Base-by-base conservation (phyloP, 176 grass and related monocot genomes). In the Oryza glumipatula region DNA sequence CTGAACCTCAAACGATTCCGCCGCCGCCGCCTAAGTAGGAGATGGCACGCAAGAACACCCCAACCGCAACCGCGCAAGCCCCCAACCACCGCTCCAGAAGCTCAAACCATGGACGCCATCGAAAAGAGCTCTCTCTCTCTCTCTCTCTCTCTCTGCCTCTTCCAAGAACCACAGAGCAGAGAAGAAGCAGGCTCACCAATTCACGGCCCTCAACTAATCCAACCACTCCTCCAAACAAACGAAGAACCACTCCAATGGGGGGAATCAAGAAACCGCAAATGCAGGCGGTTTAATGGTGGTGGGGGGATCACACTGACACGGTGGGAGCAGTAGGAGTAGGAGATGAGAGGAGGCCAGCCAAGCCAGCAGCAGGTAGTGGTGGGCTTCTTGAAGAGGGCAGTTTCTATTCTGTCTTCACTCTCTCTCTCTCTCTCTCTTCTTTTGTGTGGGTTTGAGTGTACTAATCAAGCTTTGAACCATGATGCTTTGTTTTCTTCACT, bases 381-480 rank as follows among this genome's bases (percentile, higher is more conserved):
- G 74, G 74, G 54, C 19, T 17, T 30, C 68, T 60, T 82, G 76
- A 82, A 79, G 86, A 69, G 70, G 72, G 79, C 73, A 97, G 80
- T 88, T 97, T 94, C 89, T 88, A 91, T 86, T 89, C 72, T 91
- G 89, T 92, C 89, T 75, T 83, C 60, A 51, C 80, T 52, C 49
- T 49, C 49, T 12, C 45, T 12, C 45, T 47, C 45, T 15, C 47
- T 15, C 45, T 70, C 54, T 35, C 74, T 66, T 72, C 33, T 38
- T 72, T 21, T 26, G 49, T 70, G 64, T 58, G 85, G 69, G 60
- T 67, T 65, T 74, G 70, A 52, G 69, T 58, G 87, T 67, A 39
- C 38, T 78, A 87, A 83, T 65, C 35, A 72, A 82, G 21, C 77
- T 49, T 48, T 48, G 75, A 60, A 74, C 46, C 65, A 46, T 39